These are phyloP conservation scores for Lodderomyces margitis DNA, from an alignment of 1,139 yeast genomes.

Conservation along the genomic window DNA sequence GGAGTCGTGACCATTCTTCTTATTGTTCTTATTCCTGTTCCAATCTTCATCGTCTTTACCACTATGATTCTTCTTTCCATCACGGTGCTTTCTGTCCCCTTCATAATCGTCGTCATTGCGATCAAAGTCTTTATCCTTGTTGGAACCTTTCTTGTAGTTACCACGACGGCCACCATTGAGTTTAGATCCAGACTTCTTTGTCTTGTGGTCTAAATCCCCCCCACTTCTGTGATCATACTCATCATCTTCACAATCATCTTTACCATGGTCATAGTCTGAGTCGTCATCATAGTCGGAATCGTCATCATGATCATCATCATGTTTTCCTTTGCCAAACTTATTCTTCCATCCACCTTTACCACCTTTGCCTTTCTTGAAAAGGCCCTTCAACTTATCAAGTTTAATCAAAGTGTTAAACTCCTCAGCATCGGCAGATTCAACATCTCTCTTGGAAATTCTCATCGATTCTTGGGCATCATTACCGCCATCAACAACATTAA, in stretches of 20 bases:
- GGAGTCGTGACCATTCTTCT: not conserved
- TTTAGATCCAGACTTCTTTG: slow-evolving; percentile 2
- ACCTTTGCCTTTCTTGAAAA: slow-evolving; percentile 4
- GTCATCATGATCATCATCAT: slow-evolving; percentile 4
- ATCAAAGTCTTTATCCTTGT: too few relatives aligned
- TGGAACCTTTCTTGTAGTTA: too few relatives aligned
- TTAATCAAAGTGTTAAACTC: slow-evolving; percentile 3
- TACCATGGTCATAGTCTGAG: not conserved
- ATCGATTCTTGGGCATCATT: not conserved
- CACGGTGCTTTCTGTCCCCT: not conserved
- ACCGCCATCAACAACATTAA: slow-evolving; percentile 5
- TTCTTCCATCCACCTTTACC: slow-evolving; percentile 4
- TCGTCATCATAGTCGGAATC: slow-evolving; percentile 1
- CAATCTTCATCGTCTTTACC: not conserved
- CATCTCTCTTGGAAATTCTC: not conserved
- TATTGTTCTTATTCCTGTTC: not conserved
- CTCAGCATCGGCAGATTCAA: not conserved
- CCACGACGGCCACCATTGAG: too few relatives aligned
- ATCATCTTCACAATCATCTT: not conserved
- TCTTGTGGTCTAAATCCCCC: not conserved
- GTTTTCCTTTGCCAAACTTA: slow-evolving; percentile 1
- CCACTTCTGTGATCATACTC: not conserved
- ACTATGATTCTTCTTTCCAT: not conserved
- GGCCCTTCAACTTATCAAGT: slow-evolving; percentile 4
- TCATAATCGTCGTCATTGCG: too few relatives aligned